phyloP scores from a whole-genome alignment of 345 rosid species.

The Firmiana major region DNA sequence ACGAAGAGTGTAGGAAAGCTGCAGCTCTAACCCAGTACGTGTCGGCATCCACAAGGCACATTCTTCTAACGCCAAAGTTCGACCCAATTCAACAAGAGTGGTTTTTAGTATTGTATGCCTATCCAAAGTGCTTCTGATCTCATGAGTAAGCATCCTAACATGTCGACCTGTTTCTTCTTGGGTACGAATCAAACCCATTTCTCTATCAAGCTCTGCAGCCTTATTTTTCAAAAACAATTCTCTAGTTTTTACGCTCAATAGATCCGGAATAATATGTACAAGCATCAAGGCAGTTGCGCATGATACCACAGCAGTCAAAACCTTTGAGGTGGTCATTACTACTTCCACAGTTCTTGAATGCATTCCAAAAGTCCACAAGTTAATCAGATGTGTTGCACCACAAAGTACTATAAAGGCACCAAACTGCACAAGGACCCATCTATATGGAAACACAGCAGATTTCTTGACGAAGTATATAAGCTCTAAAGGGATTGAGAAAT shows the following conservation, averaged over 20 bases:
- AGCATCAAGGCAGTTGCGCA: slow-evolving; percentile 97
- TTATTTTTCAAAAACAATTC: slow-evolving; percentile 88
- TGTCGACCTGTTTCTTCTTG: slow-evolving; percentile 97
- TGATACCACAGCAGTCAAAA: slow-evolving; percentile 82
- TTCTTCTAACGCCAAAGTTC: slow-evolving; percentile 87
- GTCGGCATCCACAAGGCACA: slow-evolving; percentile 99
- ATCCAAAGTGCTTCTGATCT: slow-evolving; percentile 92
- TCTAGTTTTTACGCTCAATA: slow-evolving; percentile 86
- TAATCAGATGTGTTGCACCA: slow-evolving; percentile 95
- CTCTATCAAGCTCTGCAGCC: slow-evolving; percentile 96
- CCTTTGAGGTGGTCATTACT: slow-evolving; percentile 80
- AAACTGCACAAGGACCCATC: slow-evolving; percentile 99
- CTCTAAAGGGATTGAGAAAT: slow-evolving; percentile 95
- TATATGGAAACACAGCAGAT: slow-evolving; percentile 84
- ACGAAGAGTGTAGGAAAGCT: slow-evolving; percentile 85
- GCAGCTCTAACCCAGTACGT: slow-evolving; percentile 89
- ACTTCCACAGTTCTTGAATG: slow-evolving; percentile 75
- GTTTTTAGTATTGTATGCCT: slow-evolving; percentile 88
- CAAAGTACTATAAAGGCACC: slow-evolving; percentile 99
- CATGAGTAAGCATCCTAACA: slow-evolving; percentile 96
- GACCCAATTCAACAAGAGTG: slow-evolving; percentile 90
- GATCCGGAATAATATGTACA: slow-evolving; percentile 94
- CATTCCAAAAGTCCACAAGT: slow-evolving; percentile 76
- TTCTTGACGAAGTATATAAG: slow-evolving; percentile 95
- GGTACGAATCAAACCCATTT: slow-evolving; percentile 94